These are phyloP conservation scores for Lolium rigidum DNA, from an alignment of 176 grass and related monocot genomes.

Conservation along the genomic window DNA sequence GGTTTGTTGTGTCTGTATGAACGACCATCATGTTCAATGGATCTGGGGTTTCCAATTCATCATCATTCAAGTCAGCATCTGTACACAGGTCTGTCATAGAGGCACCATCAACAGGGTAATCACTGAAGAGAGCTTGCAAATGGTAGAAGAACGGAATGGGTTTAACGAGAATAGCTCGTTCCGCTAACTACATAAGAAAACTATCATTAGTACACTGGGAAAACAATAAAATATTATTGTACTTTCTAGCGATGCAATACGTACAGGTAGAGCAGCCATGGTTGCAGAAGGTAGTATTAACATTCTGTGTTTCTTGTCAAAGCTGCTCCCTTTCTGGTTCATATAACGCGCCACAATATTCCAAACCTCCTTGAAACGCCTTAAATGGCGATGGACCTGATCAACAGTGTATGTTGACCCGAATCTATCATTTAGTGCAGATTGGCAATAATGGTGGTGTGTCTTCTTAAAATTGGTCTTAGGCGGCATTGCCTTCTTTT, in stretches of 20 bases:
- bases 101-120: constrained; percentile 47
- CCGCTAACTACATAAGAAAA: constrained; percentile 46
- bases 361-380: constrained; percentile 65
- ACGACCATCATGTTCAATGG: constrained; percentile 39
- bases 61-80: constrained; percentile 32
- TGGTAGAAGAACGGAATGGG: constrained; percentile 59
- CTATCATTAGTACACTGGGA: constrained; percentile 16
- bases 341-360: constrained; percentile 44
- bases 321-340: constrained; percentile 43
- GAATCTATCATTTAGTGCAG: constrained; percentile 51
- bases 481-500: constrained; percentile 54
- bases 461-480: constrained; percentile 62
- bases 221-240: constrained; percentile 6
- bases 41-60: constrained; percentile 48
- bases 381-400: constrained; percentile 63
- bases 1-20: constrained; percentile 20
- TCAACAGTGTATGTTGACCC: constrained; percentile 53
- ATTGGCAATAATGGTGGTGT: constrained; percentile 47
- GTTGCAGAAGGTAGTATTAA: constrained; percentile 51
- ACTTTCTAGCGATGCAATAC: constrained; percentile 36
- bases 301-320: constrained; percentile 56
- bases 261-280: constrained; percentile 55
- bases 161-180: constrained; percentile 59
- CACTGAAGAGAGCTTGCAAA: constrained; percentile 47
- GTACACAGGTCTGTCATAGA: constrained; percentile 28